Evolutionary conservation across 345 rosid genomes (phyloP).

Genomic region (Theobroma cacao): DNA sequence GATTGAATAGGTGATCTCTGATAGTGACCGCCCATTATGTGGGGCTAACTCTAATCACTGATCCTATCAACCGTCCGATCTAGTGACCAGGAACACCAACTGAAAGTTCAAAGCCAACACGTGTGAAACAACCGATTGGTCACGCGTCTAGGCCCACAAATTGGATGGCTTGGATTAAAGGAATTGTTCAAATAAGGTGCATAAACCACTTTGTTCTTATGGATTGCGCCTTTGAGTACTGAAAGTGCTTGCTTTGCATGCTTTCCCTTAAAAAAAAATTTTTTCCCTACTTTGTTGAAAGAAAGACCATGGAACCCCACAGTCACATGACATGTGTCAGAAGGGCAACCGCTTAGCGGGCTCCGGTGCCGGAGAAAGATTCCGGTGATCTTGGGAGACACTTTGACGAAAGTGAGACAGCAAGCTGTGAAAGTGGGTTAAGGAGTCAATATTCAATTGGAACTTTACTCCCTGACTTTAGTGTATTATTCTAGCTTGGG

Average conservation of each 20-base stretch:
- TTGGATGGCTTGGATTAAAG: background rate
- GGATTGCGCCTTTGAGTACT: background rate
- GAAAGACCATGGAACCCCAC: conserved; percentile 19
- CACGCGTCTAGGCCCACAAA: conserved; percentile 2
- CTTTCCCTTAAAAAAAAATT: background rate
- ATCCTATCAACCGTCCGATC: conserved; percentile 16
- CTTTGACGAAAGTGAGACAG: background rate
- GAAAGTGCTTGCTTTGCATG: background rate
- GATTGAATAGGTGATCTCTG: conserved; percentile 14
- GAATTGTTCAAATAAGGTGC: conserved; percentile 9
- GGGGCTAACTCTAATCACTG: conserved; percentile 9
- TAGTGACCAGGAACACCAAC: background rate
- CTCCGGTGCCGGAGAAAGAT: conserved; percentile 2
- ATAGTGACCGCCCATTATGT: conserved; percentile 25
- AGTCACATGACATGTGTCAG: conserved; percentile 21
- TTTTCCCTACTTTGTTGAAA: conserved; percentile 10
- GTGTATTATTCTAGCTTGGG: background rate
- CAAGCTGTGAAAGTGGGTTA: background rate
- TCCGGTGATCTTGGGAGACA: background rate
- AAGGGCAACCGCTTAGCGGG: background rate
- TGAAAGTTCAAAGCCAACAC: background rate
- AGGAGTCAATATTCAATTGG: background rate
- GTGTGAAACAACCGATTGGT: background rate
- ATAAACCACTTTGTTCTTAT: conserved; percentile 3
- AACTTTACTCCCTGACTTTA: background rate